A percentile compares a stretch with the other conserved stretches of the same genome.
phyloP scores from a whole-genome alignment of 75 land plant genomes.

The Pinus taeda region DNA sequence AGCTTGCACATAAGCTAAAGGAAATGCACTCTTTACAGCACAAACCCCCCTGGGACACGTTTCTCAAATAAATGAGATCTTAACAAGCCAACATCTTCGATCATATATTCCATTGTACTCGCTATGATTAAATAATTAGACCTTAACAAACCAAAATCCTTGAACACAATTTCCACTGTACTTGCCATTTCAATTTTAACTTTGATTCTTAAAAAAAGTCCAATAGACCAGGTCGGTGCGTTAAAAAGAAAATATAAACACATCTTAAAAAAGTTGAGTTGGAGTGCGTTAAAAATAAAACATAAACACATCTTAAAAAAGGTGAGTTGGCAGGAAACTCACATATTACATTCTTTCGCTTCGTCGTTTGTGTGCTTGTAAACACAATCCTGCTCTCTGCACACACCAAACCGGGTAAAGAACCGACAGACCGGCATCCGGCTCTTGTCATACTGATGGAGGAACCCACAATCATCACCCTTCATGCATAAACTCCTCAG shows the following conservation, averaged over 20 bases:
- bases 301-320: background rate
- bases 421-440: slow-evolving; percentile 98
- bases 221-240: background rate
- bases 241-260: slow-evolving; percentile 3
- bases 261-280: background rate
- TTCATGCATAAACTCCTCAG: slow-evolving; percentile 96
- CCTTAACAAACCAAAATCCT: background rate
- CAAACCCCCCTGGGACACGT: background rate
- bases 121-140: background rate
- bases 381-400: slow-evolving; percentile 97
- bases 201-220: too few relatives aligned
- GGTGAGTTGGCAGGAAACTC: slow-evolving; percentile 11
- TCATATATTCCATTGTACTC: background rate
- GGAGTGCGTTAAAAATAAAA: background rate
- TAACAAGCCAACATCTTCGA: background rate
- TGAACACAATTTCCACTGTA: background rate
- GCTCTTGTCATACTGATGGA: slow-evolving; percentile 95
- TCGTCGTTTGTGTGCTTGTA: slow-evolving; percentile 99
- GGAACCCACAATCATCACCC: slow-evolving; percentile 96
- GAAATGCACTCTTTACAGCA: too few relatives aligned
- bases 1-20: too few relatives aligned
- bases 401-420: slow-evolving; percentile 85
- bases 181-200: too few relatives aligned
- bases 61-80: background rate
- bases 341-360: slow-evolving; percentile 99